A percentile compares a stretch with the other conserved stretches of the same genome.
Evolutionary conservation across 371 early-diverging fungal species (phyloP).

Genomic region (Mucor indicus): DNA sequence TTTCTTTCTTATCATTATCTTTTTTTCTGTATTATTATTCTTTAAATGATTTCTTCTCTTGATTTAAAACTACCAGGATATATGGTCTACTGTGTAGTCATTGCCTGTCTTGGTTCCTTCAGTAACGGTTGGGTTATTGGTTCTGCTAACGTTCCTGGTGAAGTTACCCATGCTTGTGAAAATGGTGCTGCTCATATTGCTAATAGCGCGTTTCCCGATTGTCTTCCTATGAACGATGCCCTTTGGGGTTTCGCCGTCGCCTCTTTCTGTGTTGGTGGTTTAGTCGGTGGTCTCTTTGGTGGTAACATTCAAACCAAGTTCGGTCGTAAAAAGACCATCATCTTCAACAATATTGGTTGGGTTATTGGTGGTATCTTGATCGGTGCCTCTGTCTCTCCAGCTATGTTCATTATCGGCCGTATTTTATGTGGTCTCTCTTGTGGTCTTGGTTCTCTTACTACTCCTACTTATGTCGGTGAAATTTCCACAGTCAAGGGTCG

Average conservation of each 20-base stretch:
- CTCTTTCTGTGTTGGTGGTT: conserved; percentile 70
- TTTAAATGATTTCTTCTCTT: too few species aligned
- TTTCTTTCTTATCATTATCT: too few species aligned
- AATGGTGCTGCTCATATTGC: conserved; percentile 13
- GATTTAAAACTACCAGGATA: conserved; percentile 27
- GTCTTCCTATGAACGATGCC: conserved; percentile 26
- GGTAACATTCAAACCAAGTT: conserved; percentile 53
- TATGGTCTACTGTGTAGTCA: conserved; percentile 42
- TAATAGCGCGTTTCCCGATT: conserved; percentile 21
- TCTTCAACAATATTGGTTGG: conserved; percentile 60
- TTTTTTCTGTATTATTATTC: too few species aligned
- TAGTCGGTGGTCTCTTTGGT: conserved; percentile 64
- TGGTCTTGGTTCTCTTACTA: conserved; percentile 73
- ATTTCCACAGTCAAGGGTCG: conserved; percentile 68
- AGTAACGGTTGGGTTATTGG: conserved; percentile 49
- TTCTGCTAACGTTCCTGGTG: conserved; percentile 45
- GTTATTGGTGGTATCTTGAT: conserved; percentile 64
- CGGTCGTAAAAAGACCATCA: conserved; percentile 66
- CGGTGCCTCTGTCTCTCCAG: conserved; percentile 44
- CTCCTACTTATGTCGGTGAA: conserved; percentile 82
- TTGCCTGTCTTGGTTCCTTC: conserved; percentile 38
- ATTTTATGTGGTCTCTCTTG: conserved; percentile 77
- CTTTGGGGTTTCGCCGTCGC: conserved; percentile 63
- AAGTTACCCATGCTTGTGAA: conserved; percentile 22
- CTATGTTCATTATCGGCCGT: conserved; percentile 74